Evolutionary conservation across 1,284 basidiomycete genomes (phyloP).

Genomic region (Ganoderma lucidum): DNA sequence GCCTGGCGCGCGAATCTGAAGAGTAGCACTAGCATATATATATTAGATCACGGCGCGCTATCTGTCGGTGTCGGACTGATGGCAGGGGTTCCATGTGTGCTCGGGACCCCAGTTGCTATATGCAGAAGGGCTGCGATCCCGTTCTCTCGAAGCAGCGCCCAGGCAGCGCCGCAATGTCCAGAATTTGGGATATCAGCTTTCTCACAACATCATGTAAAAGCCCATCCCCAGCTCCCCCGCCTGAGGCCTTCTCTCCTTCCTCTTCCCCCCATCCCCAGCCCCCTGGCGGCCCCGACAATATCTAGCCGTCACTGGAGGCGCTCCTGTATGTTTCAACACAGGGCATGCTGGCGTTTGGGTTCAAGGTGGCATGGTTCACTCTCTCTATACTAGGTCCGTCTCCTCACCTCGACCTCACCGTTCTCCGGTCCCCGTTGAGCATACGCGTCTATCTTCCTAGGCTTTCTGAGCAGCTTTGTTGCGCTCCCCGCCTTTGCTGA

Average conservation of each 20-base stretch:
- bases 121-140: constrained; percentile 23
- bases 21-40: background rate
- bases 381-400: constrained; percentile 42
- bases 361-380: constrained; percentile 43
- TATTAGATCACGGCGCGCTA: constrained; percentile 19
- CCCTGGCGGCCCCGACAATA: constrained; percentile 15
- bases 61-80: constrained; percentile 23
- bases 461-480: constrained; percentile 56
- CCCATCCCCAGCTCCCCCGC: constrained; percentile 15
- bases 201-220: constrained; percentile 21
- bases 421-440: constrained; percentile 6
- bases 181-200: constrained; percentile 25
- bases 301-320: constrained; percentile 28
- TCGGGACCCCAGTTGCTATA: constrained; percentile 19
- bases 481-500: constrained; percentile 53
- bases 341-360: constrained; percentile 42
- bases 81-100: constrained; percentile 25
- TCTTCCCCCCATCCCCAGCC: constrained; percentile 18
- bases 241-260: constrained; percentile 20
- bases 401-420: constrained; percentile 4
- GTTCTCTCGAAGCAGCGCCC: constrained; percentile 27
- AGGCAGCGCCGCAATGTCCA: constrained; percentile 26
- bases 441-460: constrained; percentile 39
- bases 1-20: background rate
- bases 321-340: constrained; percentile 22